phyloP scores from a whole-genome alignment of 1,284 basidiomycete species.

The Ustilago xerochloae region DNA sequence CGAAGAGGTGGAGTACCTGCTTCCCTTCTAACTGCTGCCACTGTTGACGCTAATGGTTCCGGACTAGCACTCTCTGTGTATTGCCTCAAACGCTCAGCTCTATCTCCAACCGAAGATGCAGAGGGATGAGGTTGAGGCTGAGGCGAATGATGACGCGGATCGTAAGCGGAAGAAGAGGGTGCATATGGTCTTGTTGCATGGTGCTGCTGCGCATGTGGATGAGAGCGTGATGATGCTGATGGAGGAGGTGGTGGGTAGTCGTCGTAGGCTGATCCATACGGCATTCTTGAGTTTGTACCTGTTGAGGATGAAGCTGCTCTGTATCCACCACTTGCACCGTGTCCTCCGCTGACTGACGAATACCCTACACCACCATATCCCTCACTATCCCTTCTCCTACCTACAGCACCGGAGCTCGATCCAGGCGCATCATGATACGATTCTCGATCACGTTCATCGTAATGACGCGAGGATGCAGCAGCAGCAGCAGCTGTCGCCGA shows the following conservation, averaged over 20 bases:
- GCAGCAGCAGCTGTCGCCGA: too few relatives aligned
- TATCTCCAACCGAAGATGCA: slow-evolving; percentile 24
- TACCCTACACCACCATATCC: neutral
- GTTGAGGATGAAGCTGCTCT: neutral
- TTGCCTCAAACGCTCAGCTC: slow-evolving; percentile 42
- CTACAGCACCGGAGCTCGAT: neutral
- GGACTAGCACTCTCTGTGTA: slow-evolving; percentile 44
- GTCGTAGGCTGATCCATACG: slow-evolving; percentile 22
- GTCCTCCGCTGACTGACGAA: too few relatives aligned
- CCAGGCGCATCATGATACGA: neutral
- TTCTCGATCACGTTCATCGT: slow-evolving; percentile 18
- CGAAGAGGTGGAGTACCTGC: slow-evolving; percentile 1
- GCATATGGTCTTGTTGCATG: slow-evolving; percentile 14
- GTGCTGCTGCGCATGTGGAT: slow-evolving; percentile 12
- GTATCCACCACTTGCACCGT: neutral
- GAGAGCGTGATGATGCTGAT: slow-evolving; percentile 4
- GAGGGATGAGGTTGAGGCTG: slow-evolving; percentile 9
- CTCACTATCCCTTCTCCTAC: neutral
- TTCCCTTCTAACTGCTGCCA: neutral
- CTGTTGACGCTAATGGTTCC: slow-evolving; percentile 15
- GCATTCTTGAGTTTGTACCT: slow-evolving; percentile 2
- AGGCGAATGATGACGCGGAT: slow-evolving; percentile 34
- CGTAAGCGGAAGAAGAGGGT: slow-evolving; percentile 13
- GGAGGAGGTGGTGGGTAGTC: slow-evolving; percentile 39
- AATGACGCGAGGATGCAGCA: slow-evolving; percentile 7